These are phyloP conservation scores for Nitzschia sp. DNA, from an alignment of 108 stramenopile genomes.

Conservation along the genomic window DNA sequence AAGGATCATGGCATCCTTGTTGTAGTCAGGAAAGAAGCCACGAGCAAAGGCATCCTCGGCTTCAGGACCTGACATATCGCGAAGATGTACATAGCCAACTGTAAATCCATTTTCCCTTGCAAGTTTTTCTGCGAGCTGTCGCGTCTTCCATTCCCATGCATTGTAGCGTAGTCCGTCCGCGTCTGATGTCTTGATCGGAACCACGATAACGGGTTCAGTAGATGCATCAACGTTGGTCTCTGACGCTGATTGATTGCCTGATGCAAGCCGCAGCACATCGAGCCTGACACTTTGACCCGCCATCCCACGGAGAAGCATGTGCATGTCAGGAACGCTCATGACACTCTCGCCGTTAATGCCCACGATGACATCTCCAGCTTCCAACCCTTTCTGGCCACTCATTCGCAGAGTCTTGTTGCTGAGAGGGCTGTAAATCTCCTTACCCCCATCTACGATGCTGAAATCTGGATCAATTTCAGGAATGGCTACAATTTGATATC, in stretches of 20 bases:
- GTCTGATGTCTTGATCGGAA: slow-evolving; percentile 46
- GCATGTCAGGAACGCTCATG: slow-evolving; percentile 63
- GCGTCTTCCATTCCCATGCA: slow-evolving; percentile 81
- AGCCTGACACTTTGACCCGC: slow-evolving; percentile 58
- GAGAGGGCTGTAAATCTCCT: slow-evolving; percentile 64
- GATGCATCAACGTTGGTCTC: not conserved
- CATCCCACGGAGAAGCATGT: slow-evolving; percentile 62
- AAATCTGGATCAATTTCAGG: slow-evolving; percentile 73
- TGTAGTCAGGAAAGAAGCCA: slow-evolving; percentile 71
- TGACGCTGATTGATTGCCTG: slow-evolving; percentile 5
- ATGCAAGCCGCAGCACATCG: slow-evolving; percentile 61
- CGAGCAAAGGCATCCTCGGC: slow-evolving; percentile 71
- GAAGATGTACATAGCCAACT: slow-evolving; percentile 69
- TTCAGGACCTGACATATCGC: slow-evolving; percentile 56
- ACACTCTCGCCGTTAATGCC: slow-evolving; percentile 76
- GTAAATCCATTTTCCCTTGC: slow-evolving; percentile 60
- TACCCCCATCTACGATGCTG: slow-evolving; percentile 47
- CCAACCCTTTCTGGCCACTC: slow-evolving; percentile 61
- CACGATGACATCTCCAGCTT: slow-evolving; percentile 73
- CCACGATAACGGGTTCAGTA: slow-evolving; percentile 51
- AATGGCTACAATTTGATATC: slow-evolving; percentile 57
- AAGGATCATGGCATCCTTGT: slow-evolving; percentile 73
- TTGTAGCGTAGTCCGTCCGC: slow-evolving; percentile 48
- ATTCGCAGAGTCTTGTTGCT: slow-evolving; percentile 45
- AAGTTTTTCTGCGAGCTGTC: slow-evolving; percentile 47